Evolutionary conservation across 257 asterid species (phyloP), one percentile per base, ranked within the genome.

Genomic region (Solanum pennellii): DNA sequence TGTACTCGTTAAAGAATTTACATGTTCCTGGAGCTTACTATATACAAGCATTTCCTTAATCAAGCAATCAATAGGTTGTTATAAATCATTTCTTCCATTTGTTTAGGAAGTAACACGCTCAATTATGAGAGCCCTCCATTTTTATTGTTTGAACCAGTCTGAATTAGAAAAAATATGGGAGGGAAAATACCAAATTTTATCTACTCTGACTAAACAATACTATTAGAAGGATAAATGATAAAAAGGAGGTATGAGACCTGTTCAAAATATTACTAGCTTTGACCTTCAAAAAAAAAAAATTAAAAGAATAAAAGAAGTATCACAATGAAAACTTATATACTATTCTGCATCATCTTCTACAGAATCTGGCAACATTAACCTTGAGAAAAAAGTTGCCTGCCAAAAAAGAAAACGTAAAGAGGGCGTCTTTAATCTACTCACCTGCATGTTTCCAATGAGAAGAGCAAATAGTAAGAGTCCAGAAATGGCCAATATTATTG

Each of bases 361-460:
- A 77, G 60, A 42, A 2, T 77, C 37, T 41, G 15, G 29, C 35
- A 42, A n/a, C 59, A 42, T 7, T 35, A 77, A 44, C n/a, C 39
- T 77, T 77, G 15, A 77, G 84, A 77, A 77, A 44, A 42, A n/a
- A 2, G n/a, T 7, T 77, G n/a, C 41, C 84, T 77, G n/a, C 41
- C 84, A 15, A 27, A 44, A 56, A 1, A 77, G 27, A 79, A 76
- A 31, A 15, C 5, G 4, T 2, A 80, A 27, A 45, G 44, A 49
- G 47, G 35, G 84, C 39, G 76, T 49, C 83, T 62, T 47, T 77
- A 86, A 13, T 88, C 27, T n/a, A 83, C 86, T 47, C 59, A 94
- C 99, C 98, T 96, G 99, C 99, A 96, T 96, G 91, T 95, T 97
- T 87, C 99, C 99, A 86, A 94, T 97, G 92, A 97, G 98, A 86